Evolutionary conservation across 805 yeast genomes (phyloP), one percentile per base, ranked within the genome.

Genomic region (Spathaspora hagerdaliae): DNA sequence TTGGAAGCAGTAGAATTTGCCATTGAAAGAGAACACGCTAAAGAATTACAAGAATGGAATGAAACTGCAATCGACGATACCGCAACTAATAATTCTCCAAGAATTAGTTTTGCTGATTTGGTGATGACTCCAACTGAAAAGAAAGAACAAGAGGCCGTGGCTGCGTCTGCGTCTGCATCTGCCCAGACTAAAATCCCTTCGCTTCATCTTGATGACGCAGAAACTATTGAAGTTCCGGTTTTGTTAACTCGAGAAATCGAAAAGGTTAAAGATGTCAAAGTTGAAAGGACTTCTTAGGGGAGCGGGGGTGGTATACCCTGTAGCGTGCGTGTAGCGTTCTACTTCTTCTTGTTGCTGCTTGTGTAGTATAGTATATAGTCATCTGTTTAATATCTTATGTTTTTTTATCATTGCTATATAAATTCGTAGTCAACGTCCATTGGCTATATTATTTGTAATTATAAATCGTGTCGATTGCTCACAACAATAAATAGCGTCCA

Each of bases 1-100:
- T 72, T 87, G 60, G 91, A 86, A 48, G 91, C 95, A 29, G 95
- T 87, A 27, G 74, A 85, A 63, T 87, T 78, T 66, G 95, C 92
- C 24, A 83, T 87, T 56, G 92, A 86, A 61, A 74, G 91, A 56
- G 95, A 87, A 61, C 94, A 87, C 56, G 69, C 73, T 54, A 68
- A 71, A 69, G 95, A 87, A 60, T 69, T 86, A 60, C 73, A 71
- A 9, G 92, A 85, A 61, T 86, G 92, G 91, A 85, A 86, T 56
- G 70, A 71, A 58, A 64, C 72, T 33, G 74, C 74, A 15, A 67
- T 58, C 32, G 68, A 59, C 19, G 67, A 64, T 36, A 41, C 50
- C 5, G 41, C 54, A 10, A 14, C n/a, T n/a, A 58, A 55, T 33
- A 59, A 59, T 41, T 61, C 60, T 36, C 55, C 63, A 33, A 69